Base-by-base conservation (phyloP, 495 filamentous ascomycete genomes). In the Penicillium coffeae region DNA sequence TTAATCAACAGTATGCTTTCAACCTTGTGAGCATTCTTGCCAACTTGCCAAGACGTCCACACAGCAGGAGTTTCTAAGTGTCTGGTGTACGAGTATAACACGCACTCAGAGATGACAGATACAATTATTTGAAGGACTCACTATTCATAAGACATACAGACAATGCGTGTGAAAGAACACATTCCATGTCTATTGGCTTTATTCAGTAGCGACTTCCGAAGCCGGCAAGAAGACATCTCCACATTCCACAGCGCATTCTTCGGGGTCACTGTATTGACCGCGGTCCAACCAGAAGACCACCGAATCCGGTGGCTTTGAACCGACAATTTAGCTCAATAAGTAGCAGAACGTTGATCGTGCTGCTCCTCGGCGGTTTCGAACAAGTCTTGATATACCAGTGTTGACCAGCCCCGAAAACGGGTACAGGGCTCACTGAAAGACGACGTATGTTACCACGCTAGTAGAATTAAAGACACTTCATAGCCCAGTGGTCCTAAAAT, bases 381-480 rank as follows among this genome's bases (percentile, higher is more conserved):
- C 25, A 5, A 10, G 25, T n/a, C n/a, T n/a, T n/a, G n/a, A n/a
- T n/a, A n/a, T n/a, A n/a, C n/a, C n/a, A 30, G 4, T 30, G 25
- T 37, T 37, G 35, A 7, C 13, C 22, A n/a, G 2, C 16, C 48
- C 55, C 48, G 58, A 58, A 61, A 61, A 55, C 58, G 48, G 58
- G 25, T 4, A 19, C 21, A 27, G 38, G 43, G 10, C 35, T 19
- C 19, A 27, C 34, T 36, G 36, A 50, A 32, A 25, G 14, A 39
- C 22, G 32, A 20, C 19, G 33, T n/a, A n/a, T n/a, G 16, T 35
- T 22, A 27, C 20, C 46, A 18, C 13, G 21, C 25, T 30, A 5
- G 25, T 30, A 35, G 4, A 47, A 54, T 54, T 56, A 61, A 61
- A 61, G 41, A 38, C 14, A 20, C 14, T 16, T 18, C 32, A 20